Evolutionary conservation across 345 rosid genomes (phyloP).

Genomic region (Carallia pectinifolia): DNA sequence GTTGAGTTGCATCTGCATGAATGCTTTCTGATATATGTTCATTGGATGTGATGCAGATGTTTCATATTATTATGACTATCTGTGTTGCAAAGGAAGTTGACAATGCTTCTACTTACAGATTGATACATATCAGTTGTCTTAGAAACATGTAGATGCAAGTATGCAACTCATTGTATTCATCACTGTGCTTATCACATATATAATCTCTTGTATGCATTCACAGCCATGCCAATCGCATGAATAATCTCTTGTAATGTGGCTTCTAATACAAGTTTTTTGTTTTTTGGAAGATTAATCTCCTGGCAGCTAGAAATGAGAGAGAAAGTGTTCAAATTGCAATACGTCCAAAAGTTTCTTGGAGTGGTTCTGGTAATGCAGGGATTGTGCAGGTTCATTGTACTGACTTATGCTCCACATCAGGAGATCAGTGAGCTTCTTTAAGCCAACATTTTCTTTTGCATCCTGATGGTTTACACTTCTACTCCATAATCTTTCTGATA

Average conservation of each 20-base stretch:
- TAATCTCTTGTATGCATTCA: neutral
- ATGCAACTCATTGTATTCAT: neutral
- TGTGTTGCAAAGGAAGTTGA: neutral
- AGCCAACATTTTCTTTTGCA: slow-evolving; percentile 2
- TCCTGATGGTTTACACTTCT: slow-evolving; percentile 17
- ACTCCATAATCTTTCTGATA: slow-evolving; percentile 17
- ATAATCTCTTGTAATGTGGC: neutral
- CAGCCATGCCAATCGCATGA: too few species aligned
- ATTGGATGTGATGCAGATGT: neutral
- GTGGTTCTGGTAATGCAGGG: slow-evolving; percentile 62
- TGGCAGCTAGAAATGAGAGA: slow-evolving; percentile 97
- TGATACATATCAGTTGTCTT: neutral
- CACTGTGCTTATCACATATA: neutral
- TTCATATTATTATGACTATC: neutral
- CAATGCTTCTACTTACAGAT: neutral
- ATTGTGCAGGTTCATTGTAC: slow-evolving; percentile 80
- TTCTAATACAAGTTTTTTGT: slow-evolving; percentile 16
- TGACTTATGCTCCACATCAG: slow-evolving; percentile 76
- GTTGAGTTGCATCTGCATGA: neutral
- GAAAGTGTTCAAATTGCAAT: slow-evolving; percentile 92
- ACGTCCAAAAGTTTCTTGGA: slow-evolving; percentile 94
- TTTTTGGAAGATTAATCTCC: slow-evolving; percentile 67
- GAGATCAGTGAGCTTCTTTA: slow-evolving; percentile 65
- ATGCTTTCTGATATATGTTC: neutral
- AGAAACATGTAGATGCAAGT: neutral